Base-by-base conservation (phyloP, 495 filamentous ascomycete species). In the Hypoxylon subgilvum region DNA sequence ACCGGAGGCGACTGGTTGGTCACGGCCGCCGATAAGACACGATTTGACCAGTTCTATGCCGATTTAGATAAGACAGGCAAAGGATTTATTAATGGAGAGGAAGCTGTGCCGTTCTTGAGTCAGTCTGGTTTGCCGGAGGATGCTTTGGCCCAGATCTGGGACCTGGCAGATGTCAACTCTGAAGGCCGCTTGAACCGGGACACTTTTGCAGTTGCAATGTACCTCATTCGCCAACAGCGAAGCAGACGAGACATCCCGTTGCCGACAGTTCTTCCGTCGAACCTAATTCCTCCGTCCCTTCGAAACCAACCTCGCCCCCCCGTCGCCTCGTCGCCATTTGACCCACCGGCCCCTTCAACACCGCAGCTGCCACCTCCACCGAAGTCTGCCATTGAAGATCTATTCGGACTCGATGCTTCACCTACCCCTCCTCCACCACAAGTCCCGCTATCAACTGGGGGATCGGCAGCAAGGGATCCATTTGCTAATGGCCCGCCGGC, bases 151-250 rank as follows among this genome's bases (percentile, higher is more conserved):
- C 86, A 90, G 61, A 95, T 98, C 56, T 98, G 94, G 94, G 95
- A 98, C 69, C 80, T 98, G 17, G 88, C 95, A 4, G 93, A 97
- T 78, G 94, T 97, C 69, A 88, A 88, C 59, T 92, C 90, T 12
- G 89, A 92, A 48, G 94, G 94, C 7, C 87, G 86, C 51, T 77
- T 98, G 32, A 91, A 79, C 27, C 81, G 82, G 49, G 94, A 98
- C 69, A 92, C 95, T 66, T 98, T 98, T 67, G 93, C 94, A 0
- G 92, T 98, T 43, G 94, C 95, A 40, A 97, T 98, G 94, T 92
- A 96, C 68, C 80, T 98, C 27, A 96, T 98, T 60, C 83, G 90
- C 51, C 86, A 94, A 68, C 92, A 96, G 70, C 83, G 91, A 17
- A 84, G 78, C 52, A 89, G 86, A 52, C 85, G 84, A 28, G 85